Base-by-base conservation (phyloP, 306 rosid genomes). In the Prunus fruticosa region DNA sequence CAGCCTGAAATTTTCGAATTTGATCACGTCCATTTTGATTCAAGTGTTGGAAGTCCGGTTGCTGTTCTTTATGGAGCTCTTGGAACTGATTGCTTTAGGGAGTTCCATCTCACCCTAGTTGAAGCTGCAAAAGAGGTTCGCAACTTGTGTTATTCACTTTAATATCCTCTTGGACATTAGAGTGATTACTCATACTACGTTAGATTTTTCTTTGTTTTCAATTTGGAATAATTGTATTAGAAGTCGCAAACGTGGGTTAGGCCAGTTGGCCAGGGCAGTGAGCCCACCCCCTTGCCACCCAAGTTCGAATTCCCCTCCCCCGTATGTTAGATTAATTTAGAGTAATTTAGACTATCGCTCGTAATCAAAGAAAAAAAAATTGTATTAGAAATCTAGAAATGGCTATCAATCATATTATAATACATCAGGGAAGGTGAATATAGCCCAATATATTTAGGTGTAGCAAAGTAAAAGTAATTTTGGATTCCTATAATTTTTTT, bases 11-110 rank as follows among this genome's bases (percentile, higher is more conserved):
- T 95, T 60, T 95, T 90, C 82, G 99, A 96, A 57, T 96, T 96
- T 65, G 98, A 96, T 83, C 98, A 92, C 83, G 64, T 96, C 79
- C 93, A 96, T 78, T 78, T 79, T 67, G 87, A 88, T 84, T 92
- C 99, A 56, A 79, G 72, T 78, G 20, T 52, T 73, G 92, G 88
- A 78, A 83, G 91, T 85, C 89, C 92, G 4, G 88, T 92, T 76
- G 91, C 91, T 73, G 78, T 96, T 71, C 99, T 92, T 58, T 92
- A 92, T 81, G 99, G 99, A 19, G 96, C 99, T 46, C 93, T 91
- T 53, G 97, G 93, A 76, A 89, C 98, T 69, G 67, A 41, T 70
- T 96, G 99, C 91, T 96, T 92, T 76, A 82, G 79, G 85, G 91
- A 92, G 75, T 96, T 96, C 79, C 99, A 96, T 74, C 50, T 32